phyloP scores from a whole-genome alignment of 306 rosid genomes.

The Trifolium dubium region DNA sequence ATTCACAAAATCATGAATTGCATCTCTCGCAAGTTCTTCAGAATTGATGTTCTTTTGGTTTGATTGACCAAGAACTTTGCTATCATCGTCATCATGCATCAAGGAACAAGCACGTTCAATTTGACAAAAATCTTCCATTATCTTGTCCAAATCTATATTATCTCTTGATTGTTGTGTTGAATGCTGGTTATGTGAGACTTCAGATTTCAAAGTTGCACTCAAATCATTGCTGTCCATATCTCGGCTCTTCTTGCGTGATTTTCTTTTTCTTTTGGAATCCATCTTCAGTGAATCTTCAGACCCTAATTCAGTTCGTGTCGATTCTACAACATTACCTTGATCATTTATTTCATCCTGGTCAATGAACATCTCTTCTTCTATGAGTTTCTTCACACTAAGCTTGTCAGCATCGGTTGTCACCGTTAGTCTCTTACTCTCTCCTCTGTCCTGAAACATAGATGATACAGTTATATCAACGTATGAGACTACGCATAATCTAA shows the following conservation, averaged over 20 bases:
- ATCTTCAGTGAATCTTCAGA: slow-evolving; percentile 42
- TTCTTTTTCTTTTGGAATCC: slow-evolving; percentile 58
- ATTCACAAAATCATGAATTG: slow-evolving; percentile 61
- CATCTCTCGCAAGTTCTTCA: slow-evolving; percentile 62
- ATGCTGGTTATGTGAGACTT: slow-evolving; percentile 49
- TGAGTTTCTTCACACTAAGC: slow-evolving; percentile 94
- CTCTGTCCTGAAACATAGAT: slow-evolving; percentile 63
- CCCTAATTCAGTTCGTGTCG: slow-evolving; percentile 45
- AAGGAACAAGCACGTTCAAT: slow-evolving; percentile 48
- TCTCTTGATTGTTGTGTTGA: slow-evolving; percentile 52
- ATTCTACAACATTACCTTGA: slow-evolving; percentile 45
- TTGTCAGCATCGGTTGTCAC: slow-evolving; percentile 54
- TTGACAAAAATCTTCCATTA: slow-evolving; percentile 74
- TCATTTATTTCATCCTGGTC: slow-evolving; percentile 59
- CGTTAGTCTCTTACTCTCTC: slow-evolving; percentile 45
- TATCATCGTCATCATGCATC: slow-evolving; percentile 52
- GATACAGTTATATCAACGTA: background rate
- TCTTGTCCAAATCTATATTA: slow-evolving; percentile 62
- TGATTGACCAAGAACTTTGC: slow-evolving; percentile 48
- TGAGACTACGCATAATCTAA: slow-evolving; percentile 5
- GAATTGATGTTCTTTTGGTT: slow-evolving; percentile 54
- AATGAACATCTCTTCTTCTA: slow-evolving; percentile 82
- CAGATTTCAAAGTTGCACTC: slow-evolving; percentile 51
- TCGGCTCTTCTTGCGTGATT: slow-evolving; percentile 63
- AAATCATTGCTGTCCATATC: slow-evolving; percentile 62